Conservation (phyloP, 2,329 filamentous ascomycete genomes). For the Madurella fahalii region DNA sequence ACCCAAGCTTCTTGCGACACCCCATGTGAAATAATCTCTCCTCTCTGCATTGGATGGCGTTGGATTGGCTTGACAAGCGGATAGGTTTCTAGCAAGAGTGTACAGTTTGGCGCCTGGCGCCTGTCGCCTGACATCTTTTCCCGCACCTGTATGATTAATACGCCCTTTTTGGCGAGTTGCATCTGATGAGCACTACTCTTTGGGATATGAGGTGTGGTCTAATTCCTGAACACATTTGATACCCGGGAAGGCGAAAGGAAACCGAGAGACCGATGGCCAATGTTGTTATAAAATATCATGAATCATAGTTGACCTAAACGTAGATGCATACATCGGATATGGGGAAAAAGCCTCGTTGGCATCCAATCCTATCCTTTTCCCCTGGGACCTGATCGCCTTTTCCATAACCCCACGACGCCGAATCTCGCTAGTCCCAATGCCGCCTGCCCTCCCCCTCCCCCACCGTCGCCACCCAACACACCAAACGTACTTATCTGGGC, state of each 20-base stretch:
- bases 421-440: background rate
- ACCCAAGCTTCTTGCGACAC: background rate
- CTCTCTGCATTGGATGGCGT: background rate
- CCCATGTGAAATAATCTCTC: background rate
- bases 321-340: background rate
- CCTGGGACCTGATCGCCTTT: background rate
- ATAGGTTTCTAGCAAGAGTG: background rate
- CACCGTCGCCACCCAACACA: too few relatives aligned
- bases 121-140: background rate
- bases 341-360: background rate
- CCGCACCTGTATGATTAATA: background rate
- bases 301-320: constrained; percentile 9
- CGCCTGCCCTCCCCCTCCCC: background rate
- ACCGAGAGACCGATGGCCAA: background rate
- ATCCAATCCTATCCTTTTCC: background rate
- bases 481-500: background rate
- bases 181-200: background rate
- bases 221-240: background rate
- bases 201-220: too few relatives aligned
- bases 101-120: background rate
- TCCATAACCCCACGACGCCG: background rate
- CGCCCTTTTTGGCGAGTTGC: background rate
- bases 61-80: background rate
- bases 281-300: constrained; percentile 13
- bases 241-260: background rate